Evolutionary conservation across 2,329 filamentous ascomycete genomes (phyloP).

Genomic region (Venturia asperata): DNA sequence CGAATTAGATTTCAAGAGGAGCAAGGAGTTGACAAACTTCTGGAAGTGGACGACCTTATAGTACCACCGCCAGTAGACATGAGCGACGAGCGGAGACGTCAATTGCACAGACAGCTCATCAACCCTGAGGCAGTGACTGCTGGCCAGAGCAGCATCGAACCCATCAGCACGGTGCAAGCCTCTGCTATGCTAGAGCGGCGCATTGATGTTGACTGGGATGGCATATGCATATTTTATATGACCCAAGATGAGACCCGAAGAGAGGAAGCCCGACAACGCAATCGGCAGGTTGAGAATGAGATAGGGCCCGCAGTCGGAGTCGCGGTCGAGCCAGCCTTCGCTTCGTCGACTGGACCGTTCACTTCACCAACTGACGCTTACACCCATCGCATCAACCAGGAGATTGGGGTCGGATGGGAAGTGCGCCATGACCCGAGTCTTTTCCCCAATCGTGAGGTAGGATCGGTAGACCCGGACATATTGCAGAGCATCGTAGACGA

Average conservation of each 20-base stretch:
- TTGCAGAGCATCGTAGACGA: neutral
- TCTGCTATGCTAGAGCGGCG: no score
- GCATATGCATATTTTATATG: neutral
- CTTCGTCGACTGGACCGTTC: neutral
- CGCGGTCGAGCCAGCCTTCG: neutral
- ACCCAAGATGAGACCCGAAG: neutral
- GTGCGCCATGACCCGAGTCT: neutral
- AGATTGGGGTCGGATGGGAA: conserved; percentile 5
- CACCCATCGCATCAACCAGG: neutral
- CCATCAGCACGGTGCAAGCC: neutral
- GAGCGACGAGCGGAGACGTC: neutral
- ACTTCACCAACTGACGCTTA: neutral
- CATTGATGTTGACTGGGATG: neutral
- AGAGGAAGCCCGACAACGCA: neutral
- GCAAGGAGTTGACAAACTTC: neutral
- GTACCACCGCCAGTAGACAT: neutral
- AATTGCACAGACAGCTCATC: neutral
- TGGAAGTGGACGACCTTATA: neutral
- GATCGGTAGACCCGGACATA: neutral
- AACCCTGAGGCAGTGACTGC: neutral
- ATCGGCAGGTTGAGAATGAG: neutral
- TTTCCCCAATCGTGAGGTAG: neutral
- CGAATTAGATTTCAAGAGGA: neutral
- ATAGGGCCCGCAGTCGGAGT: neutral
- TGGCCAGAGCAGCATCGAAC: neutral